These are phyloP conservation scores for Backusella westeae DNA, from an alignment of 192 early-diverging fungal species.

Conservation along the genomic window DNA sequence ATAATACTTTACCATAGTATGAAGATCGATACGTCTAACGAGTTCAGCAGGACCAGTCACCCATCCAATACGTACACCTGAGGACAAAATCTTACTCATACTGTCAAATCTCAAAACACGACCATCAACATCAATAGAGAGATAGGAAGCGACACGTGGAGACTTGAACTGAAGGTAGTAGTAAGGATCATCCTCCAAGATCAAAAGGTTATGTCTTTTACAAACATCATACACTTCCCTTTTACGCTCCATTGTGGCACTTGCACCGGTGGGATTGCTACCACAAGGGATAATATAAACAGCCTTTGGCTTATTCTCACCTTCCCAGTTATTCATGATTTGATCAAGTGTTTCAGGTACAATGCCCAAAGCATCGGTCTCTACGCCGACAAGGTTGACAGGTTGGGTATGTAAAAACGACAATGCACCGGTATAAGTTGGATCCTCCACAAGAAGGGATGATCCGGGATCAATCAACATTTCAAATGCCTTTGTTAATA, in stretches of 20 bases:
- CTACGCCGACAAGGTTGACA: conserved; percentile 45
- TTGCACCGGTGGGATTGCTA: conserved; percentile 89
- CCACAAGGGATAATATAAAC: conserved; percentile 84
- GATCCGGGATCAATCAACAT: conserved; percentile 51
- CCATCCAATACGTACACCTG: conserved; percentile 86
- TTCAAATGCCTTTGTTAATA: conserved; percentile 53
- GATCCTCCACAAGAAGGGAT: conserved; percentile 49
- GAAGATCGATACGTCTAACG: conserved; percentile 76
- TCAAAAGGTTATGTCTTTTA: conserved; percentile 73
- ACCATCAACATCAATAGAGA: conserved; percentile 87
- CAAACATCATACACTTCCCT: conserved; percentile 76
- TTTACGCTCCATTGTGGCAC: conserved; percentile 74
- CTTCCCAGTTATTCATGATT: conserved; percentile 43
- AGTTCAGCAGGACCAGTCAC: conserved; percentile 65
- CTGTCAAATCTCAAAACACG: conserved; percentile 91
- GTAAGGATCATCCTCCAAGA: conserved; percentile 97
- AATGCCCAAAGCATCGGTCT: conserved; percentile 53
- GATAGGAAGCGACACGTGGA: conserved; percentile 56
- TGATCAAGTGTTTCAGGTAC: conserved; percentile 56
- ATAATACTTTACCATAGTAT: conserved; percentile 49
- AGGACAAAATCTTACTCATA: conserved; percentile 88
- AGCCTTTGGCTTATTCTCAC: conserved; percentile 35
- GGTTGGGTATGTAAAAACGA: conserved; percentile 43
- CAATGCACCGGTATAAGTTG: conserved; percentile 49
- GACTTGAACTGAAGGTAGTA: conserved; percentile 79